These are phyloP conservation scores for Holtermannia corniformis DNA, from an alignment of 768 basidiomycete genomes.

Conservation along the genomic window DNA sequence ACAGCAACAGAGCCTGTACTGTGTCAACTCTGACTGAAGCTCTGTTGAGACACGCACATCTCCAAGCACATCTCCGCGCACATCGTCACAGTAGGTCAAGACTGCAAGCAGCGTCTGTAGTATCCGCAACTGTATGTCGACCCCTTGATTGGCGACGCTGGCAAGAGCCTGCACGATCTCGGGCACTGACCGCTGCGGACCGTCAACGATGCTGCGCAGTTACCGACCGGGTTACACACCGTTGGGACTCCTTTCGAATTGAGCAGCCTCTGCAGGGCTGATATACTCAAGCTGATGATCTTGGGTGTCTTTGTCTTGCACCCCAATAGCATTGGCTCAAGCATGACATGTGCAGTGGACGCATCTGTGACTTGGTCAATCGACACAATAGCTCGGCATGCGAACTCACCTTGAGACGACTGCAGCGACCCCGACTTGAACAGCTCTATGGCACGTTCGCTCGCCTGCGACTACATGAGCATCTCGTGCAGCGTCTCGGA, in stretches of 20 bases:
- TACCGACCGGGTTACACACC: slow-evolving; percentile 14
- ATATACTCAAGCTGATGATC: slow-evolving; percentile 82
- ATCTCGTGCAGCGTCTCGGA: not conserved
- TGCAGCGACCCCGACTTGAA: slow-evolving; percentile 16
- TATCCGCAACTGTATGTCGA: slow-evolving; percentile 91
- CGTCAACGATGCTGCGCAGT: not conserved
- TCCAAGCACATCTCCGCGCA: slow-evolving; percentile 69
- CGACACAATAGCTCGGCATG: too few species aligned
- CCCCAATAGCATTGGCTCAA: slow-evolving; percentile 85
- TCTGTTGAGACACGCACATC: slow-evolving; percentile 61
- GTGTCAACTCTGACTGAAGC: not conserved
- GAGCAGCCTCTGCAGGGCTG: slow-evolving; percentile 83
- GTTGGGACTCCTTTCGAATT: slow-evolving; percentile 66
- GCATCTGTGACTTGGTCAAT: slow-evolving; percentile 1
- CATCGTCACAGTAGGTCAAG: slow-evolving; percentile 72
- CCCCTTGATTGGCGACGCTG: slow-evolving; percentile 82
- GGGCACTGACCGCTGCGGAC: slow-evolving; percentile 57
- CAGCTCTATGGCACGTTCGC: slow-evolving; percentile 30
- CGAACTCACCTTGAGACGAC: slow-evolving; percentile 9
- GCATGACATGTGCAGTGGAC: slow-evolving; percentile 49
- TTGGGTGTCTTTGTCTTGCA: slow-evolving; percentile 88
- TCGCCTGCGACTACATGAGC: slow-evolving; percentile 14
- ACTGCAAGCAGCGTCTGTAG: slow-evolving; percentile 85
- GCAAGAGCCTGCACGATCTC: slow-evolving; percentile 73
- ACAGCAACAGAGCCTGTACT: slow-evolving; percentile 80